phyloP scores from a whole-genome alignment of 495 filamentous ascomycete species.

The Aspergillus leporis region DNA sequence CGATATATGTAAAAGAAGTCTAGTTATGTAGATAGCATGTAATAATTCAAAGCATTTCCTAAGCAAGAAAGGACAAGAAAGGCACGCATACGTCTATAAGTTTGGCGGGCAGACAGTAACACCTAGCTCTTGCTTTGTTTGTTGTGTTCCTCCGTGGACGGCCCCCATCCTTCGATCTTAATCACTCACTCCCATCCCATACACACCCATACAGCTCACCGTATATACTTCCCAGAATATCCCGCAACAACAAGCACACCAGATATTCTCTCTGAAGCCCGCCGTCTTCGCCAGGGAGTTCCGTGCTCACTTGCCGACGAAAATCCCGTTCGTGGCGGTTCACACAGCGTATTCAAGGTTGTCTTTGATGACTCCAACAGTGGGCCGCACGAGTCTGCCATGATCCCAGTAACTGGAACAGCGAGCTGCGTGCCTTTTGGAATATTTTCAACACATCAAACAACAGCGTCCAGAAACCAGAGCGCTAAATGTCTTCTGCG shows the following conservation, averaged over 20 bases:
- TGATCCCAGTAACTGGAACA: constrained; percentile 12
- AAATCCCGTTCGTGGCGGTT: constrained; percentile 13
- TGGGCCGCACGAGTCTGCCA: constrained; percentile 17
- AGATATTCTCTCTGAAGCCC: constrained; percentile 6
- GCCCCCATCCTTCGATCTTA: too few species aligned
- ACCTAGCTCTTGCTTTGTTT: too few species aligned
- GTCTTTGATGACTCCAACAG: constrained; percentile 19
- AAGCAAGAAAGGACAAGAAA: too few species aligned
- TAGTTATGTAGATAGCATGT: too few species aligned
- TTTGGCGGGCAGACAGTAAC: too few species aligned
- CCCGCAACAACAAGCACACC: not conserved
- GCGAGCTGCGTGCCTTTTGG: constrained; percentile 14
- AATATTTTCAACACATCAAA: constrained; percentile 15
- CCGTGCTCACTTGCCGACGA: constrained; percentile 16
- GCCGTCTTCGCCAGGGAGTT: constrained; percentile 10
- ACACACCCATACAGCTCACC: too few species aligned
- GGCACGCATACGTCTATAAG: too few species aligned
- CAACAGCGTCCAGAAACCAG: constrained; percentile 9
- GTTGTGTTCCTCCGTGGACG: too few species aligned
- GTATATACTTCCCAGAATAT: too few species aligned
- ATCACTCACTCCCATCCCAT: too few species aligned
- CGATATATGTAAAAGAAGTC: too few species aligned
- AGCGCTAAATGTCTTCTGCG: constrained; percentile 13
- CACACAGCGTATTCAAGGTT: constrained; percentile 18
- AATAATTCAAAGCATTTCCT: too few species aligned